Conservation (phyloP, 257 asterid genomes). For the Anisodus acutangulus region DNA sequence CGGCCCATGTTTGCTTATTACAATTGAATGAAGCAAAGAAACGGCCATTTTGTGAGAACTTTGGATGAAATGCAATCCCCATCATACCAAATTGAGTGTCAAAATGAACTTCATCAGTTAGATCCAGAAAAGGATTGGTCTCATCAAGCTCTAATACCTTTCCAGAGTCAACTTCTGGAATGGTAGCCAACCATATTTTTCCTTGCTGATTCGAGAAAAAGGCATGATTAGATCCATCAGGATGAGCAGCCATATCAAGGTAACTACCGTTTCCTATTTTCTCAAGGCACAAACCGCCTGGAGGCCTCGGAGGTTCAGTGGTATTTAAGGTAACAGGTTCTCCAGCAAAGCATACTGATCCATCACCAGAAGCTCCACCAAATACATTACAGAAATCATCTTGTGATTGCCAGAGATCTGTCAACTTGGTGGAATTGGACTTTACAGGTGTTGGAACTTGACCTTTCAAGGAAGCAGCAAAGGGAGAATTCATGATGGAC, state of each 20-base stretch:
- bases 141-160: conserved; percentile 59
- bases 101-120: conserved; percentile 73
- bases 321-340: conserved; percentile 53
- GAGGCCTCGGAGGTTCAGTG: conserved; percentile 52
- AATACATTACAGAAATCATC: conserved; percentile 70
- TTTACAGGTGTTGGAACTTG: conserved; percentile 46
- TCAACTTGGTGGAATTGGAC: conserved; percentile 59
- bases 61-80: conserved; percentile 86
- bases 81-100: conserved; percentile 76
- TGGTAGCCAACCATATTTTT: conserved; percentile 72
- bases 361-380: conserved; percentile 68
- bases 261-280: conserved; percentile 75
- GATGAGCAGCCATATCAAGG: conserved; percentile 79
- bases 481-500: conserved; percentile 68
- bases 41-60: conserved; percentile 68
- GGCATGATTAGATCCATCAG: conserved; percentile 85
- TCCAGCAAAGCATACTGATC: conserved; percentile 64
- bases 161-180: conserved; percentile 75
- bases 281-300: conserved; percentile 84
- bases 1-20: conserved; percentile 74
- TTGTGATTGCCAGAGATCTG: conserved; percentile 73
- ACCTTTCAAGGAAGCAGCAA: conserved; percentile 58
- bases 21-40: conserved; percentile 85
- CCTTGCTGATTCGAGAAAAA: conserved; percentile 86
- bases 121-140: conserved; percentile 66